phyloP scores from a whole-genome alignment of 129 eudicot genomes.

The Tagetes erecta region DNA sequence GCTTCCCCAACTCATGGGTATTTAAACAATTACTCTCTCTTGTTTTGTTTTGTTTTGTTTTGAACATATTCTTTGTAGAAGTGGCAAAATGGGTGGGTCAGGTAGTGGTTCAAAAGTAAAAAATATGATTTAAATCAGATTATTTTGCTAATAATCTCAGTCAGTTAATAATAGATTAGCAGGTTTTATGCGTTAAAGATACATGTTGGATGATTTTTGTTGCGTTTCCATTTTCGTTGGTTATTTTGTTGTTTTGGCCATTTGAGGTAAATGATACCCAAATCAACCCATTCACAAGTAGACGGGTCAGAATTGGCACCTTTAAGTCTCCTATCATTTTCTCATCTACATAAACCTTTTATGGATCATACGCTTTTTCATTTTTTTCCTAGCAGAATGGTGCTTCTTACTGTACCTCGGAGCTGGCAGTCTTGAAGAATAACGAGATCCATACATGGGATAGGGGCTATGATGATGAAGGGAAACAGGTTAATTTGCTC shows the following conservation, averaged over 20 bases:
- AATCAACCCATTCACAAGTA: neutral
- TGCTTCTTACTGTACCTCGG: constrained; percentile 82
- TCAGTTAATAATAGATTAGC: neutral
- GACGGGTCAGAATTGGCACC: neutral
- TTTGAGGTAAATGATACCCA: neutral
- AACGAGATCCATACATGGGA: constrained; percentile 92
- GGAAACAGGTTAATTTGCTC: constrained; percentile 74
- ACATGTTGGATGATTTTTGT: neutral
- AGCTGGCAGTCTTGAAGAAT: constrained; percentile 82
- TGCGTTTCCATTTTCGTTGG: neutral
- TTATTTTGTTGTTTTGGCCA: neutral
- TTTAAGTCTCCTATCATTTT: neutral
- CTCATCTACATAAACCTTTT: neutral
- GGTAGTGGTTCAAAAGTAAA: neutral
- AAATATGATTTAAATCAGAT: neutral
- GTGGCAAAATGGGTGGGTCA: neutral
- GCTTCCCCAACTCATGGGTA: constrained; percentile 97
- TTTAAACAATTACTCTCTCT: neutral
- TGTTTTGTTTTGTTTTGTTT: neutral
- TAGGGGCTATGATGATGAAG: constrained; percentile 88
- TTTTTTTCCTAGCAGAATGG: constrained; percentile 58
- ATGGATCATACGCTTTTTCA: neutral
- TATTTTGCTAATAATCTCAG: neutral
- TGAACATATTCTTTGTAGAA: neutral
- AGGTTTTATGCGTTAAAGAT: neutral